A percentile compares a stretch with the other conserved stretches of the same genome.
Evolutionary conservation across 139 green algal species (phyloP).

Genomic region (Chlorella sp.): DNA sequence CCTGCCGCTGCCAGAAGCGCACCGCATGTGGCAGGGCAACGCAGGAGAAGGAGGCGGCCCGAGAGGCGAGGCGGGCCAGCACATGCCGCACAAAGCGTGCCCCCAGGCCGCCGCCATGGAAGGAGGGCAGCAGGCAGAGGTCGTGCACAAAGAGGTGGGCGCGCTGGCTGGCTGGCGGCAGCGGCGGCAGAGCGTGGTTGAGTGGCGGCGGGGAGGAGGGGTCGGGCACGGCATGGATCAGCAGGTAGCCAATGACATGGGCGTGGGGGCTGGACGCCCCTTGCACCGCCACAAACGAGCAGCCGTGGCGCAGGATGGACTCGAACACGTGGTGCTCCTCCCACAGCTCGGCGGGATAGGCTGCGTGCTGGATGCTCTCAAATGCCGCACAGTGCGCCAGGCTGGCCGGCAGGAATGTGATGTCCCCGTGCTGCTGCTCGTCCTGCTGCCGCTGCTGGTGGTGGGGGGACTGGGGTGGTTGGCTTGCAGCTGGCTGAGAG

Average conservation of each 20-base stretch:
- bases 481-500: no score
- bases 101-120: background rate
- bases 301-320: slow-evolving; percentile 9
- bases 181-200: slow-evolving; percentile 2
- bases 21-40: background rate
- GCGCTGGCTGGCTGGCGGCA: background rate
- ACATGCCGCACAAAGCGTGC: background rate
- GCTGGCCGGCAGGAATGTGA: background rate
- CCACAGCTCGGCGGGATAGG: background rate
- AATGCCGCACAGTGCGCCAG: background rate
- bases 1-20: background rate
- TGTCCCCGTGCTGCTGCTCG: no score
- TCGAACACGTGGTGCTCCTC: background rate
- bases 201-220: background rate
- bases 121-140: slow-evolving; percentile 1
- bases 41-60: background rate
- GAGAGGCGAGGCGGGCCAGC: background rate
- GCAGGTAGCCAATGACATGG: background rate
- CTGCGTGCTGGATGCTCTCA: background rate
- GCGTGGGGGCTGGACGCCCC: background rate
- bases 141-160: background rate
- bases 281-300: background rate
- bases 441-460: no score
- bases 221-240: background rate
- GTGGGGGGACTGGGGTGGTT: no score